Evolutionary conservation across 345 rosid genomes (phyloP).

Genomic region (Cardamine occulta): DNA sequence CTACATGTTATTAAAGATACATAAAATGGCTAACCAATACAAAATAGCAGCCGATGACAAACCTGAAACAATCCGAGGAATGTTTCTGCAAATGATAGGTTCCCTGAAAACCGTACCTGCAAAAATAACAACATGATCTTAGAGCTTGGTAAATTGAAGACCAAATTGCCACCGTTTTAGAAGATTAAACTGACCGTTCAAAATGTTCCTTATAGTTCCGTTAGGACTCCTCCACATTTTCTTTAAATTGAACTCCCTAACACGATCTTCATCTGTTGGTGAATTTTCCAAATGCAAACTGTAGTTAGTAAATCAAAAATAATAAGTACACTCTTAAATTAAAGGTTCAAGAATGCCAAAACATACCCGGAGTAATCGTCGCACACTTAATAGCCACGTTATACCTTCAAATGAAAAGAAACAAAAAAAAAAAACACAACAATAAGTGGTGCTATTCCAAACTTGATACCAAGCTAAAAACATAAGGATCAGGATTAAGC

Average conservation of each 20-base stretch:
- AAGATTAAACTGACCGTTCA: conserved; percentile 65
- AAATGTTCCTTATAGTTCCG: conserved; percentile 88
- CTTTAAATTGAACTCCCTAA: conserved; percentile 77
- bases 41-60: conserved; percentile 30
- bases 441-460: background rate
- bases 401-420: conserved; percentile 42
- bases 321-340: background rate
- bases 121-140: conserved; percentile 14
- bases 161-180: background rate
- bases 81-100: conserved; percentile 81
- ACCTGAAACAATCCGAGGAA: conserved; percentile 88
- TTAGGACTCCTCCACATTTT: conserved; percentile 98
- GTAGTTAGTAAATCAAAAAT: conserved; percentile 3
- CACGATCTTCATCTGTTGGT: conserved; percentile 77
- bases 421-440: background rate
- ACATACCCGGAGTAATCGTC: conserved; percentile 63
- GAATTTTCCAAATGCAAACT: background rate
- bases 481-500: conserved; percentile 6
- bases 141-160: background rate
- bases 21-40: background rate
- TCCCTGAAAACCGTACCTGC: conserved; percentile 95
- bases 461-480: background rate
- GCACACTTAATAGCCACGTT: conserved; percentile 73
- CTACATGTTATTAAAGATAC: background rate
- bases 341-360: conserved; percentile 14